Conservation (phyloP, 2,329 filamentous ascomycete species). For the Dothidotthia symphoricarpi region DNA sequence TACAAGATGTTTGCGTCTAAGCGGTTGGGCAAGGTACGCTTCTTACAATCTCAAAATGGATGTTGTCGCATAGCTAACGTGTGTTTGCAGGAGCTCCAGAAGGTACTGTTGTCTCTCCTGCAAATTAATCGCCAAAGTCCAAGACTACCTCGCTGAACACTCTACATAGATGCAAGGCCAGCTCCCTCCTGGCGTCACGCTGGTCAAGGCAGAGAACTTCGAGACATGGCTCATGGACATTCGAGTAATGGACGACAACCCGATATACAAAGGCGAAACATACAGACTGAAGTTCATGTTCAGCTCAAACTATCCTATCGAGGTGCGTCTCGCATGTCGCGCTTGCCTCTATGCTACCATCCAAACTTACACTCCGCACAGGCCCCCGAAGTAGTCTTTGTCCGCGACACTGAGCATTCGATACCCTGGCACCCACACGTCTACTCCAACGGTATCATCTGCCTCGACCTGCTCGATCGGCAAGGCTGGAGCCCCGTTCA, state of each 20-base stretch:
- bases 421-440: conserved; percentile 97
- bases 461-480: conserved; percentile 82
- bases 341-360: neutral
- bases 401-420: conserved; percentile 57
- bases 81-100: conserved; percentile 15
- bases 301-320: conserved; percentile 81
- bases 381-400: conserved; percentile 93
- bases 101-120: conserved; percentile 13
- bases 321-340: conserved; percentile 27
- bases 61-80: neutral
- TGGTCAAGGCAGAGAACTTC: conserved; percentile 78
- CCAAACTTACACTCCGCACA: conserved; percentile 39
- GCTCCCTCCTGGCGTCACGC: conserved; percentile 67
- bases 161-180: conserved; percentile 53
- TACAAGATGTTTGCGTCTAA: conserved; percentile 53
- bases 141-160: conserved; percentile 1
- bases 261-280: conserved; percentile 74
- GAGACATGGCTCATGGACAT: conserved; percentile 94
- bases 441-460: conserved; percentile 98
- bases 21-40: conserved; percentile 49
- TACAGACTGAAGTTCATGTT: conserved; percentile 90
- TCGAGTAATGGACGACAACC: conserved; percentile 82
- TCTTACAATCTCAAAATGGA: neutral
- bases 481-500: conserved; percentile 96
- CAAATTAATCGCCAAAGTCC: conserved; percentile 42